phyloP scores from a whole-genome alignment of 371 early-diverging fungal genomes.

The Lichtheimia corymbifera region DNA sequence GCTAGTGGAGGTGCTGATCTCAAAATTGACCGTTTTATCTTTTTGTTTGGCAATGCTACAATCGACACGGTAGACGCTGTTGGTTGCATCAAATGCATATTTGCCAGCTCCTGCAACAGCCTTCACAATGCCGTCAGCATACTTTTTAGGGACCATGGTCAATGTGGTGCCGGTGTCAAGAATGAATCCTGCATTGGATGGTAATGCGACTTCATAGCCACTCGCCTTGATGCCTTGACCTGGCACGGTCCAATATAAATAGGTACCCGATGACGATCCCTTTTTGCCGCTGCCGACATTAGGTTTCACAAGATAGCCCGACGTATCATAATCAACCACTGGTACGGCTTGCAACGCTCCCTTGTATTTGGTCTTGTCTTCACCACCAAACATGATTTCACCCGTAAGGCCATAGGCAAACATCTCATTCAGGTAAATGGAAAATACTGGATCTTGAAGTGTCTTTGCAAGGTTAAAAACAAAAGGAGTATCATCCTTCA shows the following conservation, averaged over 20 bases:
- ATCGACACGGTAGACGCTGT: slow-evolving; percentile 21
- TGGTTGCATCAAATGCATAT: slow-evolving; percentile 7
- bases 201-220: background rate
- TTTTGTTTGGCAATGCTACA: slow-evolving; percentile 15
- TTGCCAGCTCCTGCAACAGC: slow-evolving; percentile 20
- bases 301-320: slow-evolving; percentile 10
- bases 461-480: slow-evolving; percentile 22
- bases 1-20: slow-evolving; percentile 11
- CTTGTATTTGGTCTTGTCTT: slow-evolving; percentile 18
- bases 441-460: slow-evolving; percentile 29
- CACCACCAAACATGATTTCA: slow-evolving; percentile 31
- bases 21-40: slow-evolving; percentile 13
- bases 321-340: slow-evolving; percentile 25
- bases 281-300: slow-evolving; percentile 13
- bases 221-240: slow-evolving; percentile 16
- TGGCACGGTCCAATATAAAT: slow-evolving; percentile 28
- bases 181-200: slow-evolving; percentile 14
- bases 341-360: slow-evolving; percentile 25
- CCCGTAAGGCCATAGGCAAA: slow-evolving; percentile 18
- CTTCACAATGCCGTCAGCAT: slow-evolving; percentile 17
- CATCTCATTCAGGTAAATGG: slow-evolving; percentile 19
- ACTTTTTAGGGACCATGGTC: slow-evolving; percentile 18
- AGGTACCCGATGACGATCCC: slow-evolving; percentile 3
- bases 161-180: slow-evolving; percentile 38
- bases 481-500: slow-evolving; percentile 19